phyloP scores from a whole-genome alignment of 2,329 filamentous ascomycete species.

The Penicillium sp. region DNA sequence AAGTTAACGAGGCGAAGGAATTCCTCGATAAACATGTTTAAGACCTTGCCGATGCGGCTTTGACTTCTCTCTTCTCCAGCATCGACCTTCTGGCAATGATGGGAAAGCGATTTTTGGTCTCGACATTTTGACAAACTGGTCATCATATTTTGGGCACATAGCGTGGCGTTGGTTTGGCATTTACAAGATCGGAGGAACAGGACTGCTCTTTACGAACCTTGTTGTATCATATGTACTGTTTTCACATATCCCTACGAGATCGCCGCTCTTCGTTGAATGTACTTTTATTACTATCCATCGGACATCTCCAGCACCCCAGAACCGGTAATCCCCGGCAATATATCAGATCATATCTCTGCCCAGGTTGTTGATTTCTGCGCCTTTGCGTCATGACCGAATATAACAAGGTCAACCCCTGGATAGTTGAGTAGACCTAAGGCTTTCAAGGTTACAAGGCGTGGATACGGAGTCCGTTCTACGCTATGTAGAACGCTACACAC shows the following conservation, averaged over 20 bases:
- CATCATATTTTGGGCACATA: slow-evolving; percentile 36
- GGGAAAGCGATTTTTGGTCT: slow-evolving; percentile 14
- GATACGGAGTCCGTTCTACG: neutral
- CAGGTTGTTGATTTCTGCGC: slow-evolving; percentile 9
- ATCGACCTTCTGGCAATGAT: neutral
- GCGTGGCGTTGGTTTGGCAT: slow-evolving; percentile 40
- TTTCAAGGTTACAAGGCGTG: neutral
- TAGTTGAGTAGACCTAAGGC: neutral
- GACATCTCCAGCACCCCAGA: neutral
- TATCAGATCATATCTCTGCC: neutral
- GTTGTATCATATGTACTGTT: slow-evolving; percentile 60
- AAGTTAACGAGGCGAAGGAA: slow-evolving; percentile 98
- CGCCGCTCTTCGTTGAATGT: slow-evolving; percentile 59
- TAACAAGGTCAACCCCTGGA: neutral
- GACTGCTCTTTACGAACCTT: slow-evolving; percentile 47
- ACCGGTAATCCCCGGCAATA: neutral
- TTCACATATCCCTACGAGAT: slow-evolving; percentile 54
- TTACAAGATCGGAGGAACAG: slow-evolving; percentile 23
- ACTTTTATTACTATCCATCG: slow-evolving; percentile 12
- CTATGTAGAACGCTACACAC: neutral
- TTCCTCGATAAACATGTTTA: slow-evolving; percentile 72
- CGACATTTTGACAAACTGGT: slow-evolving; percentile 17
- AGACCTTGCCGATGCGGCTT: slow-evolving; percentile 1
- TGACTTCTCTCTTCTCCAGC: neutral
- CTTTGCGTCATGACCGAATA: neutral